phyloP scores from a whole-genome alignment of 75 land plant species.

The Selaginella tamariscina region DNA sequence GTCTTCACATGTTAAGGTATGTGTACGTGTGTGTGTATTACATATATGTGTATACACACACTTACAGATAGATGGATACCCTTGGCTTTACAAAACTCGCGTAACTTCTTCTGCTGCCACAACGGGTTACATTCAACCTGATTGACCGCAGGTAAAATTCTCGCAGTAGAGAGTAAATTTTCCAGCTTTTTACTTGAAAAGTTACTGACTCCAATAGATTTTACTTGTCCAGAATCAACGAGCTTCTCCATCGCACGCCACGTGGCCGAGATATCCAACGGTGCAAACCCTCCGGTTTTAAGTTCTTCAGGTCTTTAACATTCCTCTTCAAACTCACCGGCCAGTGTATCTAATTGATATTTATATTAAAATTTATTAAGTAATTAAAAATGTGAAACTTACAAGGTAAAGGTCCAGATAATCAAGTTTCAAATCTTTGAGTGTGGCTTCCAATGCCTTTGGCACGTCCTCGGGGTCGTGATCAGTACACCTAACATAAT shows the following conservation, averaged over 20 bases:
- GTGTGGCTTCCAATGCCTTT: background rate
- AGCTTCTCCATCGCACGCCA: slow-evolving; percentile 51
- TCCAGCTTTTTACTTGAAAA: slow-evolving; percentile 43
- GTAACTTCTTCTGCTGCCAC: slow-evolving; percentile 72
- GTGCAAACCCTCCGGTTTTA: slow-evolving; percentile 38
- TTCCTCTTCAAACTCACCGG: slow-evolving; percentile 59
- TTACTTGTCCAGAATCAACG: no score
- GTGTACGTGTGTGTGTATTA: no score
- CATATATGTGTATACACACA: no score
- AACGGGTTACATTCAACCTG: slow-evolving; percentile 89
- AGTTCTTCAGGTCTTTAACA: no score
- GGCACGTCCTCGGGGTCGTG: slow-evolving; percentile 9
- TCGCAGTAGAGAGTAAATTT: slow-evolving; percentile 45
- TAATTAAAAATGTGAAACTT: no score
- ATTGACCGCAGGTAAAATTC: slow-evolving; percentile 74
- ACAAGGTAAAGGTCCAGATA: no score
- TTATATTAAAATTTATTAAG: no score
- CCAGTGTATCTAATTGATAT: slow-evolving; percentile 99
- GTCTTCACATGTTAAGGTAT: no score
- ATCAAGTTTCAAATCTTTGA: no score
- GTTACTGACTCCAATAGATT: slow-evolving; percentile 38
- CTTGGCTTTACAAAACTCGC: slow-evolving; percentile 36
- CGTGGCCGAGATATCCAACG: slow-evolving; percentile 37
- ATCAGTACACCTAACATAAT: background rate
- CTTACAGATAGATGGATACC: slow-evolving; percentile 70